Evolutionary conservation across 306 rosid genomes (phyloP), one percentile per base, ranked within the genome.

Genomic region (Rosa lucieae): DNA sequence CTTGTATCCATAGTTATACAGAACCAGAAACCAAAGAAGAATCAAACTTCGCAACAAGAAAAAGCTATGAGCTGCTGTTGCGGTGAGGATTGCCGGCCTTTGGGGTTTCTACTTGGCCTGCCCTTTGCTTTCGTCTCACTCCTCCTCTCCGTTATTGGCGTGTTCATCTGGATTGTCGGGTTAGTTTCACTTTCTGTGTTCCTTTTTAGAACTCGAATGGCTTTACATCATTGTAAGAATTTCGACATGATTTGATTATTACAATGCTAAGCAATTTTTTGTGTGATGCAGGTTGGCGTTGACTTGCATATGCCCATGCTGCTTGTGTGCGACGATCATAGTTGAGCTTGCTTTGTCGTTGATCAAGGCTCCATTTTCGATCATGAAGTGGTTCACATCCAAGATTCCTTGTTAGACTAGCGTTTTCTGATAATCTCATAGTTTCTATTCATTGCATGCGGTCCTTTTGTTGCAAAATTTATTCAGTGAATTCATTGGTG

Each of bases 321-420:
- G 98, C 73, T 86, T 94, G 74, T 92, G 97, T 58, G 93, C 84
- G 87, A 94, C 98, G 10, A 51, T 90, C 74, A 77, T 90, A 7
- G 90, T 92, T 56, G 98, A 92, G 89, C 77, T 94, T 68, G 98
- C 96, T 32, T 62, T 90, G 75, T 89, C 78, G 3, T 74, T 92
- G 78, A 85, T 94, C 80, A 89, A 85, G 88, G 93, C 92, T 86
- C 97, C 98, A 5, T 79, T 92, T 81, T 8, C 26, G 13, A 86
- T 94, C 72, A 94, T 94, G 94, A 49, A 90, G 77, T 90, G 98
- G 97, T 94, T 94, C 88, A 90, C 84, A 56, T 90, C 94, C 55
- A 90, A 90, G 84, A 92, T 94, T 75, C 97, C 98, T 18, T 92
- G 96, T 87, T 94, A 89, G 75, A n/a, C 26, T 32, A 11, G 44